Base-by-base conservation (phyloP, 352 stramenopile species). In the Elongisporangium prolatum region DNA sequence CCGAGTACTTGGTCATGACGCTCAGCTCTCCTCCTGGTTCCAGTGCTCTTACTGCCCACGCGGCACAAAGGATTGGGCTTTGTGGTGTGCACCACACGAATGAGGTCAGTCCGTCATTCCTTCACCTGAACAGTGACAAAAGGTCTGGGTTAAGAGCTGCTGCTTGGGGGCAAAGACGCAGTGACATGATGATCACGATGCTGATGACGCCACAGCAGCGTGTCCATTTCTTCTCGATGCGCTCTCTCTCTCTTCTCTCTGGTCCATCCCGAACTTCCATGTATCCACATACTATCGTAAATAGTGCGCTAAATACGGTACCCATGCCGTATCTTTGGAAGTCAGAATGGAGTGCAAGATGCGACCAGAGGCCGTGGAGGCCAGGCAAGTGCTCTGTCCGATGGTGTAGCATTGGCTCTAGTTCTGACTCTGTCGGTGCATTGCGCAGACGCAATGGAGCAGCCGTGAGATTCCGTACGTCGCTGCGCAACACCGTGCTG, bases 1-100 rank as follows among this genome's bases (percentile, higher is more conserved):
- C 85, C 37, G 94, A 98, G 65, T 98, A 98, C 74, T 92, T 93
- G 66, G 57, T 61, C 56, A 44, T 44, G 44, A n/a, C 52, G 50
- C 50, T 24, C 20, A 14, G 34, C 34, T 24, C n/a, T 51, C 47
- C 6, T 51, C 47, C 52, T 21, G 48, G 47, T 20, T 50, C 47
- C 28, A 14, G 13, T 38, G 9, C 28, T 38, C 9, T n/a, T 5
- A 10, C 28, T 7, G 5, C 17, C 10, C 8, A 44, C 10, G 9
- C 10, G 28, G 28, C 28, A 7, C n/a, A n/a, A n/a, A n/a, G 34
- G 11, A 44, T 17, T 9, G 34, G 34, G 34, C 14, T 44, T 44
- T 44, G 34, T 44, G 34, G 34, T 44, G 34, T 44, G 34, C 34
- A 17, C 34, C 34, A 44, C 34, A 44, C 4, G 10, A 44, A 44